Conservation (phyloP, 148 eudicot species). For the Cornus florida region DNA sequence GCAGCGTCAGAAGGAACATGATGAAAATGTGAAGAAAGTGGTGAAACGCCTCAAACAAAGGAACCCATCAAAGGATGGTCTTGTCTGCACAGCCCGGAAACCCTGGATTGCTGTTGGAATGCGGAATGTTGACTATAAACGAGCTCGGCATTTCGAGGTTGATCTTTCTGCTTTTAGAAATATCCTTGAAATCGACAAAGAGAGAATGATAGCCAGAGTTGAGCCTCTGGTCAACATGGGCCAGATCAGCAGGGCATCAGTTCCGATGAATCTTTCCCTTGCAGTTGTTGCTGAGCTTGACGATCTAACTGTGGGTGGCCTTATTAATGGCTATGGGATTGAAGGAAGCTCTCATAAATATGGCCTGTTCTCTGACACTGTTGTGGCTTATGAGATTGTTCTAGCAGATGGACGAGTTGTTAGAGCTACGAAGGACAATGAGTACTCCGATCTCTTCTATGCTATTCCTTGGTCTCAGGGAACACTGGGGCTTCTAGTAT, state of each 20-base stretch:
- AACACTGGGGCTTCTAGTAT: conserved; percentile 78
- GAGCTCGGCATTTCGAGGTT: conserved; percentile 89
- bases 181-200: conserved; percentile 63
- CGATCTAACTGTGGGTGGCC: conserved; percentile 89
- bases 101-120: conserved; percentile 94
- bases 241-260: conserved; percentile 75
- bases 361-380: conserved; percentile 90
- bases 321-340: conserved; percentile 90
- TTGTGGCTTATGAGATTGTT: conserved; percentile 85
- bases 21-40: conserved; percentile 82
- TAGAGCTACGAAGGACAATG: conserved; percentile 87
- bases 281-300: conserved; percentile 95
- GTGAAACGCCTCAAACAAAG: conserved; percentile 71
- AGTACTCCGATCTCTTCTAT: conserved; percentile 78
- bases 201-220: conserved; percentile 70
- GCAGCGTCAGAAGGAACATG: conserved; percentile 77
- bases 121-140: conserved; percentile 91
- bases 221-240: conserved; percentile 97
- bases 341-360: conserved; percentile 92
- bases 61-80: conserved; percentile 77
- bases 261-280: conserved; percentile 84
- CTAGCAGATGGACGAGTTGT: conserved; percentile 77
- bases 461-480: conserved; percentile 98
- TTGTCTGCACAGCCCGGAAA: conserved; percentile 85
- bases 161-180: conserved; percentile 84